Evolutionary conservation across 2,329 filamentous ascomycete species (phyloP).

Genomic region (Teratosphaeria zuluensis): DNA sequence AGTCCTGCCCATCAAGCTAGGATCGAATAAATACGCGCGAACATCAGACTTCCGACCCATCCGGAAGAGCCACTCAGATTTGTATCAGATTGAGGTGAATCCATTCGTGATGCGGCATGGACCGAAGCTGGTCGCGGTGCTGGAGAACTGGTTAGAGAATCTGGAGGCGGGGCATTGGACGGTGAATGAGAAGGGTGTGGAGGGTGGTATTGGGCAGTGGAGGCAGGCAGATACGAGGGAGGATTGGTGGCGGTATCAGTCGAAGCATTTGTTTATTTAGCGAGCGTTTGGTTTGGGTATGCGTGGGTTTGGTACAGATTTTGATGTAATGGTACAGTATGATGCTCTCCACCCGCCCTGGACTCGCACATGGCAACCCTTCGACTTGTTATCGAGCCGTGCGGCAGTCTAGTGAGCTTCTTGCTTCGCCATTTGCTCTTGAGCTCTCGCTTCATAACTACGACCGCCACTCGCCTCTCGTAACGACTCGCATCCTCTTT

Average conservation of each 20-base stretch:
- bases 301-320: not conserved
- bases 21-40: slow-evolving; percentile 20
- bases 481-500: too few species aligned
- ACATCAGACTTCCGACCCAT: slow-evolving; percentile 23
- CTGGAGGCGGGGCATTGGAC: slow-evolving; percentile 25
- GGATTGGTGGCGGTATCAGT: slow-evolving; percentile 25
- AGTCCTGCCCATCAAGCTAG: slow-evolving; percentile 23
- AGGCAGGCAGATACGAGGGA: slow-evolving; percentile 24
- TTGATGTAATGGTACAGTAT: not conserved
- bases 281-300: not conserved
- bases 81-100: slow-evolving; percentile 25
- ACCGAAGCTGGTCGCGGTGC: slow-evolving; percentile 22
- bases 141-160: slow-evolving; percentile 25
- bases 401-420: not conserved
- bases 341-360: not conserved
- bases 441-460: too few species aligned
- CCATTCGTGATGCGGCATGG: slow-evolving; percentile 26
- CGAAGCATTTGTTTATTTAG: slow-evolving; percentile 6
- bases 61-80: slow-evolving; percentile 20
- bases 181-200: slow-evolving; percentile 22
- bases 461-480: too few species aligned
- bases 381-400: not conserved
- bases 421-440: not conserved
- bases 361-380: not conserved
- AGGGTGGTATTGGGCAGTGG: slow-evolving; percentile 24